Evolutionary conservation across 2,329 filamentous ascomycete genomes (phyloP), one percentile per base, ranked within the genome.

Genomic region (Aureobasidium sp.): DNA sequence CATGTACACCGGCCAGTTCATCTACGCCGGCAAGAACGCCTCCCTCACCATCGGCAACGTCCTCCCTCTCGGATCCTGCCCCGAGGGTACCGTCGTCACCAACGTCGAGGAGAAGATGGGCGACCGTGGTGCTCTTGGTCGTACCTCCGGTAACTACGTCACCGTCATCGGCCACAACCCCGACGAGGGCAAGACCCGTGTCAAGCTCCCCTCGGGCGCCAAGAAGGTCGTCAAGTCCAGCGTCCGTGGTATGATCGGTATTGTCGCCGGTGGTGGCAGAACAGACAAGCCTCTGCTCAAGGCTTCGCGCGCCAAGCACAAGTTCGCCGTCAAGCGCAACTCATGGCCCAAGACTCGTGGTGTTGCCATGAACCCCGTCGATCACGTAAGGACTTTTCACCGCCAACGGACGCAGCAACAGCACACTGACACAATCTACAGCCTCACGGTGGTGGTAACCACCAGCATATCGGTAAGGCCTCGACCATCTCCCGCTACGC

Each of bases 321-420:
- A 99, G 89, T 99, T 96, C 83, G 91, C 92, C 72, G 95, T 96
- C 83, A 99, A 99, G 91, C 91, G 94, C 78, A 97, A 99, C 90
- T 93, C 87, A 77, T 99, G 94, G 94, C 94, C 94, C 82, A 96
- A 95, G 90, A 99, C 94, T 85, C 93, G 94, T 94, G 94, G 94
- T 96, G 94, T 99, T 88, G 94, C 94, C 81, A 99, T 99, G 94
- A 99, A 99, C 84, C 94, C 94, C 74, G 94, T 99, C 75, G 94
- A 99, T 83, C 94, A 99, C 86, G 79, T 82, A 81, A 76, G 80
- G 68, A 42, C 31, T n/a, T 10, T 19, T 17, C 19, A 13, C 31
- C 21, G 9, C 17, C 38, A 21, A 35, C 61, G 51, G 47, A 53
- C 58, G 29, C 64, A 66, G 70, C 59, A 68, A 66, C 57, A 67